Base-by-base conservation (phyloP, 345 rosid genomes). In the Populus deltoides region DNA sequence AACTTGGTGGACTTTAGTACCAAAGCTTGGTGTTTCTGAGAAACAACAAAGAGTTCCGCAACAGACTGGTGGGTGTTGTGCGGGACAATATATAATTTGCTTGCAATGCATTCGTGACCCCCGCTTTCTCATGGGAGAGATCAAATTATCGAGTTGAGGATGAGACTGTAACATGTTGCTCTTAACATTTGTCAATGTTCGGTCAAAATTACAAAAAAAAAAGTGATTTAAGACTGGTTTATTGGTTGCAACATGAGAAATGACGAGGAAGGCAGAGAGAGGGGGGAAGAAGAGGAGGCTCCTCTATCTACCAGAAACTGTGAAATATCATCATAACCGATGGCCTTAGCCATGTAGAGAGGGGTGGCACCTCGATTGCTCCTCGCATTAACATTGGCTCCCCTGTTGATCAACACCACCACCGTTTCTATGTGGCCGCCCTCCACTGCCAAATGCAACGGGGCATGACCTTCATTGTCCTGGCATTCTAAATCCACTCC, bases 371-470 rank as follows among this genome's bases (percentile, higher is more conserved):
- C 87, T 2, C 59, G 74, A 17, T 18, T 77, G 76, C 35, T 89
- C 85, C 68, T 68, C 15, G 86, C 88, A 57, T 87, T 81, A 11
- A 77, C 53, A 36, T 86, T 67, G 15, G 85, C 94, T 39, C 92
- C 92, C 0, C 36, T 73, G 24, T 68, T 36, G 9, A 90, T 81
- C 86, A 89, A 65, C 17, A 81, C 85, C 82, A 84, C 84, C 11
- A 87, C 88, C 20, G 85, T 80, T 71, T 83, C 85, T 7, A 68
- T 1, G 33, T 78, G 76, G 51, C 92, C 90, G 9, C 88, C 75
- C 38, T 78, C 90, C 66, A 84, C 90, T 0, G 92, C 94, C 83
- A 88, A 29, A 79, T 90, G 94, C 78, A 89, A 76, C 1, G 94
- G 84, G 2, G 69, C 39, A 67, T 90, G 88, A 51, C 88, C 92